Conservation (phyloP, 306 rosid species). For the Rosa chinensis region DNA sequence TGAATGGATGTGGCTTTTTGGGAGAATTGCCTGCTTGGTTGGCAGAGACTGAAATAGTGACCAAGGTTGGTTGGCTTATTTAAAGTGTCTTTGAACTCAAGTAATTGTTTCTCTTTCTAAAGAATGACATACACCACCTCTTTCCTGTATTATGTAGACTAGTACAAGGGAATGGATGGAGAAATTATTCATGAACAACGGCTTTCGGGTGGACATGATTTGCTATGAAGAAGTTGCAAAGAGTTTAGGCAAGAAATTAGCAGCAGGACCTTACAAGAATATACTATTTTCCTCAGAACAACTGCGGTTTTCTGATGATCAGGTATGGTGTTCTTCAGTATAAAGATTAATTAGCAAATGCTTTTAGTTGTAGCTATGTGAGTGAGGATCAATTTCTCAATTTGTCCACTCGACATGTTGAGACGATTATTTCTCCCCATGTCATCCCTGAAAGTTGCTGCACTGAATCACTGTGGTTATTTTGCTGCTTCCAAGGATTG, state of each 20-base stretch:
- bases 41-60: slow-evolving; percentile 45
- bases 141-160: slow-evolving; percentile 37
- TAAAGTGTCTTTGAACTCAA: neutral
- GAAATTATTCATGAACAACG: slow-evolving; percentile 66
- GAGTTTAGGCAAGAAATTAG: slow-evolving; percentile 47
- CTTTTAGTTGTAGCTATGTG: neutral
- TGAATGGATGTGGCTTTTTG: slow-evolving; percentile 55
- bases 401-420: neutral
- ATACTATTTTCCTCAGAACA: slow-evolving; percentile 70
- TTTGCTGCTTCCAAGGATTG: neutral
- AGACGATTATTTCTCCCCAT: neutral
- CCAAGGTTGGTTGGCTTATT: slow-evolving; percentile 46
- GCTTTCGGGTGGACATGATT: slow-evolving; percentile 63
- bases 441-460: neutral
- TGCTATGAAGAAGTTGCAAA: slow-evolving; percentile 47
- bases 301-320: slow-evolving; percentile 63
- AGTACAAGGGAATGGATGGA: slow-evolving; percentile 54
- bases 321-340: slow-evolving; percentile 37
- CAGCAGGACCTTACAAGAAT: slow-evolving; percentile 34
- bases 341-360: neutral
- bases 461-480: neutral
- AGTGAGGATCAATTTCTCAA: neutral
- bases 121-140: slow-evolving; percentile 9
- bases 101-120: slow-evolving; percentile 6
- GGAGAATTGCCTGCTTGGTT: slow-evolving; percentile 73